phyloP scores from a whole-genome alignment of 306 rosid species.

The Sphenostylis stenocarpa region DNA sequence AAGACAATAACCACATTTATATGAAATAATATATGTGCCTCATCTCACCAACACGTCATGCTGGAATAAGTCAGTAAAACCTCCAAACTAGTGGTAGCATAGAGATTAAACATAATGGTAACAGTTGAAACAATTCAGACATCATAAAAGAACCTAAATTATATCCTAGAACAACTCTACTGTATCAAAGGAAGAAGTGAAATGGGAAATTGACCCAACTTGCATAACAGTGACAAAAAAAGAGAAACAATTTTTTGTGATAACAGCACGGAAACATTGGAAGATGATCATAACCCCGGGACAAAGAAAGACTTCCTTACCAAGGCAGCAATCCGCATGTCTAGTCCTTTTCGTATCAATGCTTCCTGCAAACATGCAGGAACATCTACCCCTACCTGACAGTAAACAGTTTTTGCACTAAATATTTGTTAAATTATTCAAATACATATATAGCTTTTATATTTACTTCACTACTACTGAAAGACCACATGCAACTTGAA shows the following conservation, averaged over 20 bases:
- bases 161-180: neutral
- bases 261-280: neutral
- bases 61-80: neutral
- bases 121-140: neutral
- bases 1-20: neutral
- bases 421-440: neutral
- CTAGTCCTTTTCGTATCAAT: conserved; percentile 55
- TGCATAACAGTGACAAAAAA: neutral
- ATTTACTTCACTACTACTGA: conserved; percentile 7
- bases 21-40: conserved; percentile 4
- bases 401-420: conserved; percentile 27
- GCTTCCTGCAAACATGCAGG: conserved; percentile 69
- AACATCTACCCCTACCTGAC: conserved; percentile 79
- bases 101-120: neutral
- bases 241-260: neutral
- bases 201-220: neutral
- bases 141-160: neutral
- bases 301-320: conserved; percentile 45
- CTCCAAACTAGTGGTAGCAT: neutral
- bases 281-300: neutral
- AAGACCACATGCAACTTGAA: conserved; percentile 15
- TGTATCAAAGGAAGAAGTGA: neutral
- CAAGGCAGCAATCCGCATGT: conserved; percentile 67
- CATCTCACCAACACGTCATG: neutral
- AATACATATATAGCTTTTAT: neutral